Evolutionary conservation across 2,329 filamentous ascomycete species (phyloP), one percentile per base, ranked within the genome.

Genomic region (Fusarium siculi): DNA sequence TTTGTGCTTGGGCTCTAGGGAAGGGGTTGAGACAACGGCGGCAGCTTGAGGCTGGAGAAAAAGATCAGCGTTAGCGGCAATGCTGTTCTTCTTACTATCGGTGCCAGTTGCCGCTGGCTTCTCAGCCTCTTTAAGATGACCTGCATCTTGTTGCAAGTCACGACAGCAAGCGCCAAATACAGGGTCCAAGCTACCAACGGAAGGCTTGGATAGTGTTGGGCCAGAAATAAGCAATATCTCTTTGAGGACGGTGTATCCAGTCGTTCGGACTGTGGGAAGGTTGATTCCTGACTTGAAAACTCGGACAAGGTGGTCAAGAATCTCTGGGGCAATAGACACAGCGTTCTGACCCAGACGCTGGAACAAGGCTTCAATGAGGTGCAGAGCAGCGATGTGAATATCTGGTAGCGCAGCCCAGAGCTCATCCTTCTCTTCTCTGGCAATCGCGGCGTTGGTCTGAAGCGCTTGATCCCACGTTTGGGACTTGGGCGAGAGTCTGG

Each of bases 341-440:
- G 89, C 86, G 66, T 87, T 88, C 21, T 83, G 82, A 36, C 87
- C 87, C 30, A 95, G 85, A 16, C 92, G 87, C 60, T 85, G 81
- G 28, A 90, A 79, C 50, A 96, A 78, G 16, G 84, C 81, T 14
- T 85, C 80, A 28, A 93, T 82, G 4, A 97, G 82, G 28, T 88
- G 82, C 60, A 97, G 83, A n/a, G 90, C 88, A 19, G 92, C 90
- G 19, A 91, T 82, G 77, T 98, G 94, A 43, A 98, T 88, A 15
- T 88, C 86, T 9, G 95, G 93, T 16, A 98, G 86, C 23, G 89
- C 85, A 52, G 88, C 84, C 89, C 93, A 95, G 7, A 98, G 86
- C 49, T 91, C 89, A 59, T 97, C 94, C 68, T 92, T 92, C 81
- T 98, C 96, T 55, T 97, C 93, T 68, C 92, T 89, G 37, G 91